Evolutionary conservation across 805 yeast species (phyloP).

Genomic region (Kodamaea hsintzibuensis): DNA sequence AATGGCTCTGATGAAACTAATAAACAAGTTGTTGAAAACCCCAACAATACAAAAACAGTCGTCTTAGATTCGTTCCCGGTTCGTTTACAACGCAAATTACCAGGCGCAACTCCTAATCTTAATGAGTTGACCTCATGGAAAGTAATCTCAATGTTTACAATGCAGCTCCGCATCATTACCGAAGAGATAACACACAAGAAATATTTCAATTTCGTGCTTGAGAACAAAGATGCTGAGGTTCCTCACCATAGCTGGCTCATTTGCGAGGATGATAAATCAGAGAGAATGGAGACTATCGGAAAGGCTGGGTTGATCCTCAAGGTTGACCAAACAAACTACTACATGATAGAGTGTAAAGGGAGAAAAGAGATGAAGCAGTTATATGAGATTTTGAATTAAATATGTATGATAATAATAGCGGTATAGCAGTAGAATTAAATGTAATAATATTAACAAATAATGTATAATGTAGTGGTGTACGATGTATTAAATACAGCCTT

Average conservation of each 20-base stretch:
- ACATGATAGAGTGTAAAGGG: slow-evolving; percentile 47
- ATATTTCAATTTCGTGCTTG: slow-evolving; percentile 31
- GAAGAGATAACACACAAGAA: slow-evolving; percentile 25
- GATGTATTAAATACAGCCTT: too few species aligned
- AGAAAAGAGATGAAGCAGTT: slow-evolving; percentile 38
- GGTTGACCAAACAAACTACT: slow-evolving; percentile 29
- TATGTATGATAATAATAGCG: neutral
- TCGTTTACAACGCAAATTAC: slow-evolving; percentile 37
- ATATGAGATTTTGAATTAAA: slow-evolving; percentile 18
- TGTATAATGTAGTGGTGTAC: too few species aligned
- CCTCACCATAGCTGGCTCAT: slow-evolving; percentile 35
- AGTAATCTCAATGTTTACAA: slow-evolving; percentile 39
- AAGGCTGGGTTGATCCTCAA: slow-evolving; percentile 44
- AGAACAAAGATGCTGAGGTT: slow-evolving; percentile 16
- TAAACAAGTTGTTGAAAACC: slow-evolving; percentile 23
- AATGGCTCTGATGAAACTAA: slow-evolving; percentile 21
- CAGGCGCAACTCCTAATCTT: slow-evolving; percentile 17
- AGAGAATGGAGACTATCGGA: slow-evolving; percentile 38
- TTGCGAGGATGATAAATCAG: slow-evolving; percentile 27
- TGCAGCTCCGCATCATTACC: slow-evolving; percentile 30
- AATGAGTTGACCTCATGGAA: slow-evolving; percentile 44
- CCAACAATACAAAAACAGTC: slow-evolving; percentile 23
- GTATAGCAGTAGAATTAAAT: neutral
- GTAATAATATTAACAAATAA: neutral
- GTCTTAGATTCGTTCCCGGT: slow-evolving; percentile 34